Conservation (phyloP, 164 flowering plant species). For the Magnolia changhungtana region DNA sequence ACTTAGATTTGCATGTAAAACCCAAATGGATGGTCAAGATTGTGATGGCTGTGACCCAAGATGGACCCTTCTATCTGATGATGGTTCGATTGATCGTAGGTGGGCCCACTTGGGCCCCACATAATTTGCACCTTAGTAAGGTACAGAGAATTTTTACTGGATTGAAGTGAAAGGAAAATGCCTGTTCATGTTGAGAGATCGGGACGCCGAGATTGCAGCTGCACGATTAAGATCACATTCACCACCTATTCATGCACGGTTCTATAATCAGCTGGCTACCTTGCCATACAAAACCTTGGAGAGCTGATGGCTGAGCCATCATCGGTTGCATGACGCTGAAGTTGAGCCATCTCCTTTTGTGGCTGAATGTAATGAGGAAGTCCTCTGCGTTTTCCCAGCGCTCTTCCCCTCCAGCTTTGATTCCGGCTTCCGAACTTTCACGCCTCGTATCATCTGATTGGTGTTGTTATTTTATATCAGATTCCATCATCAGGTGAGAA, state of each 20-base stretch:
- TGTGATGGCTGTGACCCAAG: neutral
- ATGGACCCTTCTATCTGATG: neutral
- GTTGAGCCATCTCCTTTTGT: neutral
- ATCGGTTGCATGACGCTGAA: constrained; percentile 1
- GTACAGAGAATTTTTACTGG: neutral
- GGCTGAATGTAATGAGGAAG: constrained; percentile 5
- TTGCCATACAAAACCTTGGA: too few species aligned
- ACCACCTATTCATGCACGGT: neutral
- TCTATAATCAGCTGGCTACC: too few species aligned
- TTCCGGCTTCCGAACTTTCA: constrained; percentile 66
- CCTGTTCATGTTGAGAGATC: neutral
- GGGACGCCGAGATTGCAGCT: neutral
- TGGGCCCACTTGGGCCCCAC: neutral
- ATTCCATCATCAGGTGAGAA: neutral
- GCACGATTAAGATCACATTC: neutral
- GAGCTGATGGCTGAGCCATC: neutral
- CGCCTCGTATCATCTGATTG: constrained; percentile 80
- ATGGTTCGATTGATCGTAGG: neutral
- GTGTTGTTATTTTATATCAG: neutral
- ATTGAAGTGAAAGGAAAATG: neutral
- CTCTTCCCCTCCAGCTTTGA: constrained; percentile 39
- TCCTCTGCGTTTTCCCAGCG: constrained; percentile 40
- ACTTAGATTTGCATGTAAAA: neutral
- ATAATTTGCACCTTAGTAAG: neutral
- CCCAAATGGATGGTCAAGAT: neutral